Evolutionary conservation across 116 monocot genomes (phyloP).

Genomic region (Trichopus zeylanicus): DNA sequence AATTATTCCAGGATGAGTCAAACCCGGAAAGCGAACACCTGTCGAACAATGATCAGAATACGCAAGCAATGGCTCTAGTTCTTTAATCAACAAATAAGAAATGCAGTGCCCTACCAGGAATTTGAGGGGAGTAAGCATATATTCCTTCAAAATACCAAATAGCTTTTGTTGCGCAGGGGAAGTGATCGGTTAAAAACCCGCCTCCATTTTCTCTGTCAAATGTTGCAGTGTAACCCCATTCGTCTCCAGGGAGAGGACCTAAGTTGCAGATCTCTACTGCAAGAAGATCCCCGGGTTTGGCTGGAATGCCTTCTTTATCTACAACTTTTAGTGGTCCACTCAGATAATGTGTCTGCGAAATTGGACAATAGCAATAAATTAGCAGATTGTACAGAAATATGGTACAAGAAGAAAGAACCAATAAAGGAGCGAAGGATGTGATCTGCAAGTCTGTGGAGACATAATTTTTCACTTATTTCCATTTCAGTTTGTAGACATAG

Average conservation of each 20-base stretch:
- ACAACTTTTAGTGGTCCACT: slow-evolving; percentile 65
- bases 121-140: slow-evolving; percentile 76
- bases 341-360: slow-evolving; percentile 57
- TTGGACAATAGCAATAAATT: background rate
- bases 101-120: slow-evolving; percentile 31
- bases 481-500: too few species aligned
- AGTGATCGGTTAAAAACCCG: slow-evolving; percentile 84
- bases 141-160: slow-evolving; percentile 96
- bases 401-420: too few species aligned
- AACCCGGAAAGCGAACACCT: slow-evolving; percentile 84
- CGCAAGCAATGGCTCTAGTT: too few species aligned
- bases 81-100: background rate
- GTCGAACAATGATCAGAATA: slow-evolving; percentile 49
- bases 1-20: slow-evolving; percentile 71
- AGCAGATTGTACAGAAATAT: too few species aligned
- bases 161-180: slow-evolving; percentile 75
- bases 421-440: too few species aligned
- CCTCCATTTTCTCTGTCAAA: slow-evolving; percentile 86
- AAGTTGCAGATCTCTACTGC: slow-evolving; percentile 77
- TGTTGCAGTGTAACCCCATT: slow-evolving; percentile 84
- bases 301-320: slow-evolving; percentile 54
- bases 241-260: slow-evolving; percentile 80
- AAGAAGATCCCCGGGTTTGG: slow-evolving; percentile 77
- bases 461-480: too few species aligned
- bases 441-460: too few species aligned